Base-by-base conservation (phyloP, 2,329 filamentous ascomycete species). In the Aspergillus fumigatus region DNA sequence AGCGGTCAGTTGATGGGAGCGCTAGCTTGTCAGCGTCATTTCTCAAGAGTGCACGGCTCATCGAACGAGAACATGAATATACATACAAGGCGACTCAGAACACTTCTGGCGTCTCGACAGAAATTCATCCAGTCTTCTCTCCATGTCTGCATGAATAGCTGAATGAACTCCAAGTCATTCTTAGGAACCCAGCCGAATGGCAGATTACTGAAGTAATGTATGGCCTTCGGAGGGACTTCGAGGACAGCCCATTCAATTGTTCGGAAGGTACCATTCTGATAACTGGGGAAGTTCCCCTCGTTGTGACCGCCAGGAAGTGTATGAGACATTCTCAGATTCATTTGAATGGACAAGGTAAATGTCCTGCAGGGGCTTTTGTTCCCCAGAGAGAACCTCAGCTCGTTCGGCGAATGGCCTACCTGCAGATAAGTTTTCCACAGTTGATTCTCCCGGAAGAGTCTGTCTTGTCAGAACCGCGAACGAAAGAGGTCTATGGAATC, bases 161-260 rank as follows among this genome's bases (percentile, higher is more conserved):
- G 49, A 23, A 59, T 48, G 17, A 61, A 21, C 19, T 59, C 59
- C n/a, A 61, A 35, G n/a, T 61, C 59, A 27, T 51, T 61, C 25
- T 57, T 48, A 2, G 59, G 59, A 19, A 59, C 59, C 54, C 57
- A 61, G 3, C 59, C 59, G 17, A 56, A 61, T 1, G 54, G 52
- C 21, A 61, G 40, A 19, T 61, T 61, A 23, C 59, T 61, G 48
- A 57, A 61, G 38, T 59, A 61, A 54, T 57, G 52, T 4, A 61
- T 53, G 14, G 59, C 45, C 27, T 59, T 59, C 1, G 52, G 57
- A 6, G 57, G 59, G 21, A 54, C 56, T 48, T 61, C 59, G 9
- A 61, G 50, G 14, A 61, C 57, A 2, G 57, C 52, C 59, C 59
- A 61, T 50, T 61, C 51, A 23, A 61, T 50, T 0, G 51, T 53